These are phyloP conservation scores for Leccinum proliferum DNA, from an alignment of 1,284 basidiomycete genomes.

Conservation along the genomic window DNA sequence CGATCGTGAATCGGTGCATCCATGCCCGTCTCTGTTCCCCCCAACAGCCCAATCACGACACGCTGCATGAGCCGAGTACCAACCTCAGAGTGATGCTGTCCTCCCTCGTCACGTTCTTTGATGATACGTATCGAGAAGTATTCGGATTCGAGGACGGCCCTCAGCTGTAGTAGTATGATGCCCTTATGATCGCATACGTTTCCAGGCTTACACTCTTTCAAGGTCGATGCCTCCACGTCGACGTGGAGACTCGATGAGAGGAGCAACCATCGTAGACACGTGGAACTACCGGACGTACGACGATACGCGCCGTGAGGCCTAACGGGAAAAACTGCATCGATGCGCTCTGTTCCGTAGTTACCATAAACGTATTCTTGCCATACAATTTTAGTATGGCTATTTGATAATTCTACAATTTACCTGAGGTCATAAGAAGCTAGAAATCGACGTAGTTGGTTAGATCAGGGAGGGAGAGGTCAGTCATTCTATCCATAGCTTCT, in stretches of 20 bases:
- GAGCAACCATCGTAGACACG: slow-evolving; percentile 74
- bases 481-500: too few species aligned
- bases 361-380: too few species aligned
- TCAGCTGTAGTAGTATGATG: slow-evolving; percentile 64
- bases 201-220: slow-evolving; percentile 59
- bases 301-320: slow-evolving; percentile 52
- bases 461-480: too few species aligned
- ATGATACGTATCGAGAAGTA: slow-evolving; percentile 57
- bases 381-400: neutral
- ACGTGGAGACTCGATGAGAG: slow-evolving; percentile 68
- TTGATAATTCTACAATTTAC: too few species aligned
- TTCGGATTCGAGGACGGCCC: slow-evolving; percentile 75
- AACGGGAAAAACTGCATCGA: slow-evolving; percentile 66
- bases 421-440: too few species aligned
- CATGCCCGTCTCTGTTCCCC: too few species aligned
- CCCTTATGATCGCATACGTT: slow-evolving; percentile 72
- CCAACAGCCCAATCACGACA: too few species aligned
- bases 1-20: too few species aligned
- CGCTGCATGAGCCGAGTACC: slow-evolving; percentile 33
- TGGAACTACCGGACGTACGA: slow-evolving; percentile 56
- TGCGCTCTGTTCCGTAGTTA: slow-evolving; percentile 29
- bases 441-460: too few species aligned
- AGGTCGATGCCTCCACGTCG: slow-evolving; percentile 60
- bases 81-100: slow-evolving; percentile 68
- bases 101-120: slow-evolving; percentile 69